Evolutionary conservation across 2,329 filamentous ascomycete genomes (phyloP), one percentile per base, ranked within the genome.

Genomic region (Nemania serpens): DNA sequence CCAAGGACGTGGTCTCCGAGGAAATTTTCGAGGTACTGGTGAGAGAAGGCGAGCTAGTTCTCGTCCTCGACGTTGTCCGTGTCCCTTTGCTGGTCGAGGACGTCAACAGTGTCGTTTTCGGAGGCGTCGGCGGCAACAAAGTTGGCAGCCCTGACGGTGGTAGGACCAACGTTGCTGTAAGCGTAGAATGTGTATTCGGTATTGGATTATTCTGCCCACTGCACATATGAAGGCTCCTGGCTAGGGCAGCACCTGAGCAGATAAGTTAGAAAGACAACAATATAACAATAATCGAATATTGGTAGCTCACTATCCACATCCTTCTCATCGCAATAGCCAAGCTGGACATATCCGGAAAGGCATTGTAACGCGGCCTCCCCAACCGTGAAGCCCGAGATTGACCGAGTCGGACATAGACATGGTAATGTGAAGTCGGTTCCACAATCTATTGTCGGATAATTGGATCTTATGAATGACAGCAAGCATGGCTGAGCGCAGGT

Each of bases 341-440:
- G 69, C 37, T 74, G 74, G 58, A 71, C 75, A 69, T 84, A 82
- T 7, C 84, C 84, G 9, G 83, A 77, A 36, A 90, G 81, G 73
- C 90, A 93, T 69, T 88, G 84, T 63, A 91, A 75, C 4, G 86
- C 88, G 11, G 82, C 89, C 75, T 92, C 90, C n/a, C 88, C 89
- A 49, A 91, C 70, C 1, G 90, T 91, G 68, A 87, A 88, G 10
- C 86, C 88, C 33, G 82, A 82, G 12, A 73, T 75, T 9, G 88
- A 88, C 36, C 79, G 78, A 59, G 81, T 79, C 39, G 81, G 81
- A 73, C 90, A 93, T 6, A 92, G 78, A 66, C 88, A 91, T 68
- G 80, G 75, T 66, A 91, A 72, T 25, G 87, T 80, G 11, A 82
- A 78, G 13, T 76, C 75, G 36, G 74, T 70, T 33, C 79, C 78